Base-by-base conservation (phyloP, 225 moss, liverwort and hornwort species). In the Rhytidiadelphus loreus region DNA sequence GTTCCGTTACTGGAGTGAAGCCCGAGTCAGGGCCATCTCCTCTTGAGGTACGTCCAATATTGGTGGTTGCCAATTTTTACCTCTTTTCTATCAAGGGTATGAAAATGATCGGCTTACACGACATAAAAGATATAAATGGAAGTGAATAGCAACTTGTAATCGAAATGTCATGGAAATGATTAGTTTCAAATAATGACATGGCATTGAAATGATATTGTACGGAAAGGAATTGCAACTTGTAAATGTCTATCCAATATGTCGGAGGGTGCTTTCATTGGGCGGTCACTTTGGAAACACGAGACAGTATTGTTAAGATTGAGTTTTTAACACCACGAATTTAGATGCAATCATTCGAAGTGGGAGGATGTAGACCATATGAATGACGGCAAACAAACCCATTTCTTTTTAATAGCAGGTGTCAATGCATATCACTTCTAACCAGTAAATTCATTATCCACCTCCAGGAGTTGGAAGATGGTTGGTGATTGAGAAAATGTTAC, bases 1-100 rank as follows among this genome's bases (percentile, higher is more conserved):
- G 98, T 55, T 99, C 98, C 64, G 97, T 97, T 26, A 96, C 97
- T 65, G 98, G 97, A 84, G 90, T 99, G 26, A 99, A 99, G 91
- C 17, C 97, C 74, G 95, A 94, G 75, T 82, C 97, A 17, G 98
- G 98, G 43, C 95, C 96, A 28, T 99, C 98, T 8, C 96, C 96
- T 41, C 90, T 99, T 35, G 68, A 98, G 96, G 98, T 97, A 93
- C 53, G 85, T 41, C 66, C 25, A 43, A 21, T 48, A 19, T 25
- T 32, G 26, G 3, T 46, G 53, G 26, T 70, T 77, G 13, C 20
- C 2, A 57, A 29, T 3, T 44, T 62, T 24, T 29, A 39, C 39
- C 75, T 62, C 64, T 74, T 80, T 72, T 64, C 80, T 79, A 77
- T 20, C 68, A 61, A 13, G 52, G 33, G 8, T 76, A 69, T 74